Base-by-base conservation (phyloP, 345 rosid species). In the Populus davidiana region DNA sequence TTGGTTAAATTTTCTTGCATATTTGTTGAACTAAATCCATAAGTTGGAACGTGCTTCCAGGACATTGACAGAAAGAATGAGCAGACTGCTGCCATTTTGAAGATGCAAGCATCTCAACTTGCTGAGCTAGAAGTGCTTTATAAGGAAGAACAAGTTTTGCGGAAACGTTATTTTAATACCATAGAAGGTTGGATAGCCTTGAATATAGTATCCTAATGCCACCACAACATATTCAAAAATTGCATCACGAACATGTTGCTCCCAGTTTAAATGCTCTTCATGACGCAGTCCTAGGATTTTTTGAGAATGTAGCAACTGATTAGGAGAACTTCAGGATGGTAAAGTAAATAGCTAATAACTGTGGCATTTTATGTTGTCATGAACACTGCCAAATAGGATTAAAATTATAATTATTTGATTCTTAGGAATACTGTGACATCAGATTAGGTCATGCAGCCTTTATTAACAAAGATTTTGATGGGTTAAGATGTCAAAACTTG, bases 61-160 rank as follows among this genome's bases (percentile, higher is more conserved):
- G 99, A 96, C 84, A 96, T 92, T 77, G 98, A 96, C 80, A 84
- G 98, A 83, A 96, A 96, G 83, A 96, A 96, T 79, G 96, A 96
- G 81, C 98, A 92, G 87, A 96, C 98, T 79, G 98, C 99, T 80
- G 87, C 94, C 73, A 93, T 96, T 83, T 83, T 96, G 86, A 96
- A 90, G 88, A 93, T 90, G 98, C 99, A 96, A 81, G 96, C 90
- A 70, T 84, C 90, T 78, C 98, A 92, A 89, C 92, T 96, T 81
- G 91, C 93, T 62, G 99, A 93, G 85, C 82, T 93, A 66, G 99
- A 96, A 84, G 78, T 73, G 9, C 91, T 92, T 70, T 96, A 96
- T 47, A 96, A 93, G 82, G 97, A 96, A 83, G 99, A 96, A 75
- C 98, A 96, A 83, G 79, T 91, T 79, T 66, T 93, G 74, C 85